phyloP scores from a whole-genome alignment of 1,284 basidiomycete genomes.

The Pseudomicrostroma phylloplanum region DNA sequence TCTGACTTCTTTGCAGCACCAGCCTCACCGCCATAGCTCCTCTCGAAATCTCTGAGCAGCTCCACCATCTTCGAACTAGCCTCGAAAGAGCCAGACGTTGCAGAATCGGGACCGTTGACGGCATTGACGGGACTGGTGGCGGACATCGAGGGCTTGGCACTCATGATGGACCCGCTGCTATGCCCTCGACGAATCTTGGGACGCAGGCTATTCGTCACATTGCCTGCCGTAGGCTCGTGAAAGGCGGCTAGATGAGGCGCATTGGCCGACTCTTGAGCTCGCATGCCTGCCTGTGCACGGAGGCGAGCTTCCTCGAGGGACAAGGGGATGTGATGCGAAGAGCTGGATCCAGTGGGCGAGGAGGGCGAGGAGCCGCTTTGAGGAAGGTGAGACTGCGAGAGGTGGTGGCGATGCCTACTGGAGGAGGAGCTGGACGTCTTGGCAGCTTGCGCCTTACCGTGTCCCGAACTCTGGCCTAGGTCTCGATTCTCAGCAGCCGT shows the following conservation, averaged over 20 bases:
- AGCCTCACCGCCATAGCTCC: no score
- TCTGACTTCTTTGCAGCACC: no score
- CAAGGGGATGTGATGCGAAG: constrained; percentile 25
- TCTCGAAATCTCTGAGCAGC: no score
- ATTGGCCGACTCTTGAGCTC: constrained; percentile 30
- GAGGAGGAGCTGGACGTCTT: not conserved
- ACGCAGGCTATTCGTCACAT: not conserved
- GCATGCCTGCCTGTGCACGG: constrained; percentile 33
- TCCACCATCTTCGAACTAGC: no score
- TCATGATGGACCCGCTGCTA: no score
- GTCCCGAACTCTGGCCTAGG: not conserved
- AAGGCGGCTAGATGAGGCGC: constrained; percentile 31
- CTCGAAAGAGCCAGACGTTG: no score
- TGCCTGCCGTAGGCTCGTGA: constrained; percentile 21
- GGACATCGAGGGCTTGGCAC: no score
- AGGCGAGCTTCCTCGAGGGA: constrained; percentile 35
- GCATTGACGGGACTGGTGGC: no score
- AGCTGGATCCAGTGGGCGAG: not conserved
- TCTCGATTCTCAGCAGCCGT: constrained; percentile 7
- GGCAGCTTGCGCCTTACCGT: not conserved
- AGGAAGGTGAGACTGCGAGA: constrained; percentile 2
- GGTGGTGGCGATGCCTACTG: not conserved
- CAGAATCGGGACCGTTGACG: no score
- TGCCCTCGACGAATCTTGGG: not conserved
- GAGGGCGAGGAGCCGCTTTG: no score